Evolutionary conservation across 2,329 filamentous ascomycete species (phyloP).

Genomic region (Seiridium cupressi): DNA sequence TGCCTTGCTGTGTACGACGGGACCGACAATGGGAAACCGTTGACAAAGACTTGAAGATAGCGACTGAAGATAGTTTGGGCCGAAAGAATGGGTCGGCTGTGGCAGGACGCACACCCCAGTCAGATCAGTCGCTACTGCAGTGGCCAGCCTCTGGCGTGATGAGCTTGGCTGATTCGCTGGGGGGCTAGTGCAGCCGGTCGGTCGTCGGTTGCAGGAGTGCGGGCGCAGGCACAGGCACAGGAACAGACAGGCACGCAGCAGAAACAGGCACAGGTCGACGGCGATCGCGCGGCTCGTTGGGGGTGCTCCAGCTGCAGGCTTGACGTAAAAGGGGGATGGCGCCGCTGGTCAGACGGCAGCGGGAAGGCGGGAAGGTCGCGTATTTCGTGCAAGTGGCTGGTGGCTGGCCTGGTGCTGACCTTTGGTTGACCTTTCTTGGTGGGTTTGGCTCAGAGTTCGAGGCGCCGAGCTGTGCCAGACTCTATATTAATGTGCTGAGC

Average conservation of each 20-base stretch:
- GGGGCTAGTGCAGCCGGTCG: no score
- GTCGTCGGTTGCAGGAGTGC: no score
- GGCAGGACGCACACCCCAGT: background rate
- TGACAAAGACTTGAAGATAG: background rate
- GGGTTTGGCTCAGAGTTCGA: background rate
- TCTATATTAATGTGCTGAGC: background rate
- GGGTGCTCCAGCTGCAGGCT: background rate
- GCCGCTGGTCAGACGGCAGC: background rate
- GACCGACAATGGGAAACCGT: background rate
- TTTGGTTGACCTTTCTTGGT: background rate
- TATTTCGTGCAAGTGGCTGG: background rate
- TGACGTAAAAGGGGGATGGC: background rate
- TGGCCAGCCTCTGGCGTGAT: background rate
- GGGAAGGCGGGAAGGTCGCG: background rate
- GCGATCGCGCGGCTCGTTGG: no score
- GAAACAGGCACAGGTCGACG: no score
- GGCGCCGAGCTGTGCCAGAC: background rate
- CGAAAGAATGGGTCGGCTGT: constrained; percentile 1
- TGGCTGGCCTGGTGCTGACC: background rate
- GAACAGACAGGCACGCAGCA: no score
- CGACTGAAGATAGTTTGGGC: background rate
- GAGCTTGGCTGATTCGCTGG: no score
- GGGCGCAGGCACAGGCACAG: no score
- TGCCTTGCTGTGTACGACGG: background rate
- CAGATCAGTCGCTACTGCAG: background rate